A percentile compares a stretch with the other conserved stretches of the same genome.
Conservation (phyloP, 331 rosid species). For the Acacia pycnantha region DNA sequence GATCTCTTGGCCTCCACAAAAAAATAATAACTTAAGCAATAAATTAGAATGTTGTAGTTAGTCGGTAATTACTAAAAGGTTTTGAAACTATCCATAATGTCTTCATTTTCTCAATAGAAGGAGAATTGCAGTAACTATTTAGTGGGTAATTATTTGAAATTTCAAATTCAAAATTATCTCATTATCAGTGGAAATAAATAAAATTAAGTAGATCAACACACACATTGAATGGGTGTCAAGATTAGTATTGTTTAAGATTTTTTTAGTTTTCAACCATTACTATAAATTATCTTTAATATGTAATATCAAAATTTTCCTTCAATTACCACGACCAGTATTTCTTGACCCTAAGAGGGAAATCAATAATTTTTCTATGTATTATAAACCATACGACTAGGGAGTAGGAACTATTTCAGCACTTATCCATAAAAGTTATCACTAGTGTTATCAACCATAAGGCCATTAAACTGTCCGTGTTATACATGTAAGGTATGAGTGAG, state of each 20-base stretch:
- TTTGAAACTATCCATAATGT: not conserved
- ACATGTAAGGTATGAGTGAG: not conserved
- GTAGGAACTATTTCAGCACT: not conserved
- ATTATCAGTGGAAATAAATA: not conserved
- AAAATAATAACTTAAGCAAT: not conserved
- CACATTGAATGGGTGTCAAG: not conserved
- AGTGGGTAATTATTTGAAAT: not conserved
- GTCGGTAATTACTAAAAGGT: not conserved
- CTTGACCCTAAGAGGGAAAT: not conserved
- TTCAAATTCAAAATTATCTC: not conserved
- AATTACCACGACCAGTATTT: not conserved
- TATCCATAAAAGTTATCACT: not conserved
- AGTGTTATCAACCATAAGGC: not conserved
- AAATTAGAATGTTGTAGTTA: not conserved
- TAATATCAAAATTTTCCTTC: not conserved
- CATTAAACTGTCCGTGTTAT: not conserved
- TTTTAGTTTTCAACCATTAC: not conserved
- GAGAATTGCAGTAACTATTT: not conserved
- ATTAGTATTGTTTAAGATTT: not conserved
- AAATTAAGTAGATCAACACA: not conserved
- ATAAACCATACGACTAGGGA: not conserved
- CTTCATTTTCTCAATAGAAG: not conserved
- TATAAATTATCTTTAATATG: not conserved
- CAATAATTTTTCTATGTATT: too few relatives aligned
- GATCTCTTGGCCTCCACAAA: not conserved